phyloP scores from a whole-genome alignment of 805 yeast species.

The Kazachstania taianensis region DNA sequence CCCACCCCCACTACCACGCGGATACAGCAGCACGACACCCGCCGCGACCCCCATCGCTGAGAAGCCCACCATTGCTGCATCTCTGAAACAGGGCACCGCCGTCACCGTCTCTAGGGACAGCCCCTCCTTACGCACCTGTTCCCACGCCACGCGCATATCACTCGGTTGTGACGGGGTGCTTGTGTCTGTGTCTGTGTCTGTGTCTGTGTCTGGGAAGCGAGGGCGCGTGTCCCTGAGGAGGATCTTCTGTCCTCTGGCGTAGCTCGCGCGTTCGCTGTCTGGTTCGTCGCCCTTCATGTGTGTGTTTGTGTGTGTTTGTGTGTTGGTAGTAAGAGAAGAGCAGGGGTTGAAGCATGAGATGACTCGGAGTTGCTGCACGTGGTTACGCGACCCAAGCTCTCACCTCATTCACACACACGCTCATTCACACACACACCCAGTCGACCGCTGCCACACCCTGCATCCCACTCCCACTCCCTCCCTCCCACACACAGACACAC shows the following conservation, averaged over 20 bases:
- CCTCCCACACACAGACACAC: too few species aligned
- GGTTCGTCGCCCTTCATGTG: neutral
- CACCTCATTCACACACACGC: too few species aligned
- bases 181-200: conserved; percentile 20
- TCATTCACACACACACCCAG: too few species aligned
- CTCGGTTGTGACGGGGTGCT: conserved; percentile 11
- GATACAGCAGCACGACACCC: conserved; percentile 51
- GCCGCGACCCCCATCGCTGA: conserved; percentile 64
- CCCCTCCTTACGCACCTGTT: conserved; percentile 37
- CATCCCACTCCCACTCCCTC: too few species aligned
- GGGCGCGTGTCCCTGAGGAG: conserved; percentile 34
- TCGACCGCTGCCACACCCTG: too few species aligned
- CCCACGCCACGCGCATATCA: conserved; percentile 34
- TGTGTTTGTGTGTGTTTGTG: neutral
- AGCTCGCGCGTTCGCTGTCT: conserved; percentile 9
- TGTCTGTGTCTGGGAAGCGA: conserved; percentile 29
- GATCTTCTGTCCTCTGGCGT: conserved; percentile 29
- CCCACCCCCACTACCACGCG: conserved; percentile 52
- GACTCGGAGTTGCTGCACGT: too few species aligned
- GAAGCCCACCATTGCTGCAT: conserved; percentile 63
- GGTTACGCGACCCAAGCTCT: too few species aligned
- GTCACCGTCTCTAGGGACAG: conserved; percentile 42
- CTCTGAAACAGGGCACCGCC: conserved; percentile 68
- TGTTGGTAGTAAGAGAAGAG: too few species aligned
- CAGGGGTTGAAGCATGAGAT: too few species aligned